Evolutionary conservation across 2,329 filamentous ascomycete genomes (phyloP).

Genomic region (Fusarium compactum): DNA sequence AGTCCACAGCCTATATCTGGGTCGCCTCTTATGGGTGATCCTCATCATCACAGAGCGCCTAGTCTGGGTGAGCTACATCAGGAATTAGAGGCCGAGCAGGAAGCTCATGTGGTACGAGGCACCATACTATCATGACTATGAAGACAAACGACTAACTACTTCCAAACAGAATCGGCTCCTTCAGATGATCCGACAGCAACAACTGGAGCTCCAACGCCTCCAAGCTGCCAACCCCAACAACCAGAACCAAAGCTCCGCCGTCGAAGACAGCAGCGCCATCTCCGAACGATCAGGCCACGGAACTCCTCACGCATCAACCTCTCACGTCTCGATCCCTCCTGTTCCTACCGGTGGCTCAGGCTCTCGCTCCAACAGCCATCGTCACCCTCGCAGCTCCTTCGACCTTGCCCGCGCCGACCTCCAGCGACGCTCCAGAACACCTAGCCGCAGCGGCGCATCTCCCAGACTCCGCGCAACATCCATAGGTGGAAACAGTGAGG

Average conservation of each 20-base stretch:
- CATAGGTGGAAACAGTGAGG: conserved; percentile 69
- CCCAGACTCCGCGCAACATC: conserved; percentile 69
- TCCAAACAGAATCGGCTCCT: conserved; percentile 75
- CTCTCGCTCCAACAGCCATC: conserved; percentile 64
- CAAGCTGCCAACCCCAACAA: conserved; percentile 58
- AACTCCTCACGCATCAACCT: conserved; percentile 51
- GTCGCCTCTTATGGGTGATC: conserved; percentile 64
- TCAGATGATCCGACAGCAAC: conserved; percentile 80
- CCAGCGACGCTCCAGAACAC: conserved; percentile 68
- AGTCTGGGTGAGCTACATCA: conserved; percentile 83
- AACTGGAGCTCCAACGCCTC: conserved; percentile 74
- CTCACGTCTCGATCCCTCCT: conserved; percentile 50
- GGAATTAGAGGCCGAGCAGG: conserved; percentile 82
- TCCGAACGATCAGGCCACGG: conserved; percentile 60
- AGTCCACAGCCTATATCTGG: conserved; percentile 62
- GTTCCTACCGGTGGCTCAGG: conserved; percentile 56
- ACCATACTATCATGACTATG: not conserved
- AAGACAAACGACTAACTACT: conserved; percentile 19
- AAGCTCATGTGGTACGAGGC: conserved; percentile 75
- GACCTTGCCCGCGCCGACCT: conserved; percentile 69
- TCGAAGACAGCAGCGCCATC: conserved; percentile 61
- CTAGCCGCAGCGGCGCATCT: conserved; percentile 68
- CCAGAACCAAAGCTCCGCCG: conserved; percentile 53
- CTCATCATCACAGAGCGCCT: conserved; percentile 74
- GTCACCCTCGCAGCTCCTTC: conserved; percentile 68